These are phyloP conservation scores for Globisporangium apiculatum DNA, from an alignment of 352 stramenopile species.

Conservation along the genomic window DNA sequence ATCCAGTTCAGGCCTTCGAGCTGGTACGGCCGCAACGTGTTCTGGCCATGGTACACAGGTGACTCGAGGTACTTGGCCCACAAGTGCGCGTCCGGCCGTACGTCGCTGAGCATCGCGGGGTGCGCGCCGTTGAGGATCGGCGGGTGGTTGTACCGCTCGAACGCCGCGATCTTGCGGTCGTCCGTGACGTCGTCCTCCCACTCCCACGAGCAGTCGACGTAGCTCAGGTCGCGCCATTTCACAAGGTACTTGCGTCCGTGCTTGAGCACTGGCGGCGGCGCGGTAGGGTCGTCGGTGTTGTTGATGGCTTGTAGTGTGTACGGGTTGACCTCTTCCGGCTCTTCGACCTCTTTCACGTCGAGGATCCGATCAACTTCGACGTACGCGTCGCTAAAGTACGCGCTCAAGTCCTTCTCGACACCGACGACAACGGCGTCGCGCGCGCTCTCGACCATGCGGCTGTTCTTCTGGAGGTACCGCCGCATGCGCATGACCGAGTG, in stretches of 20 bases:
- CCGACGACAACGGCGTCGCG: conserved; percentile 68
- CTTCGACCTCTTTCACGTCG: conserved; percentile 68
- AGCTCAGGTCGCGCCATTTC: conserved; percentile 89
- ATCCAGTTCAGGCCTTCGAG: conserved; percentile 98
- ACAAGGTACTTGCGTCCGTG: conserved; percentile 88
- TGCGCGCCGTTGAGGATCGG: conserved; percentile 80
- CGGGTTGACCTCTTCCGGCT: conserved; percentile 65
- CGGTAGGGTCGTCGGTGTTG: conserved; percentile 22
- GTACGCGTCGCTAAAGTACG: conserved; percentile 81
- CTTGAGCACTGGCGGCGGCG: conserved; percentile 34
- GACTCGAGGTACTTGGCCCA: conserved; percentile 89
- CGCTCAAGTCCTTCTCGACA: conserved; percentile 69
- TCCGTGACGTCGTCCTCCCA: conserved; percentile 87
- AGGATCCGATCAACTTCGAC: conserved; percentile 83
- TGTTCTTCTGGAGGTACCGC: conserved; percentile 85
- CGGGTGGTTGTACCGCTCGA: conserved; percentile 81
- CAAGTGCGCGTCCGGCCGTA: conserved; percentile 63
- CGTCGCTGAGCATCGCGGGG: conserved; percentile 73
- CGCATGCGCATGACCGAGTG: conserved; percentile 79
- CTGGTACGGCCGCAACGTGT: conserved; percentile 96
- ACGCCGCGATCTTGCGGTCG: conserved; percentile 85
- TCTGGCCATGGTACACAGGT: conserved; percentile 91
- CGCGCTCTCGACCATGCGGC: conserved; percentile 63
- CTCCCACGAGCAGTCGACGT: conserved; percentile 87
- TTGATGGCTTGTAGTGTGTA: conserved; percentile 46